Evolutionary conservation across 1,284 basidiomycete species (phyloP).

Genomic region (Quambalaria eucalypti): DNA sequence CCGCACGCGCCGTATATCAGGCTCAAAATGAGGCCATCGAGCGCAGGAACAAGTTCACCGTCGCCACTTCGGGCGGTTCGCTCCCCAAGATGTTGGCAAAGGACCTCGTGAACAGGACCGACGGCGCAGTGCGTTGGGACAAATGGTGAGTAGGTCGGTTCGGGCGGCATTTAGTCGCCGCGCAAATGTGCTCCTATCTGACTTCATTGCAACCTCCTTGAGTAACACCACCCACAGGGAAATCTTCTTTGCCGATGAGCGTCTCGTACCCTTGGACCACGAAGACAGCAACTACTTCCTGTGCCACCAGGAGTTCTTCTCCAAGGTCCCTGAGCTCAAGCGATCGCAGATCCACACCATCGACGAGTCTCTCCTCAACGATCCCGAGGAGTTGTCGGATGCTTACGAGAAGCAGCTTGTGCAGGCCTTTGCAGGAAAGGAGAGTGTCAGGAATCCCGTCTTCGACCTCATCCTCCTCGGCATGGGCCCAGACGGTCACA

Average conservation of each 20-base stretch:
- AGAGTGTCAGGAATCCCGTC: slow-evolving; percentile 42
- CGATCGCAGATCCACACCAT: slow-evolving; percentile 72
- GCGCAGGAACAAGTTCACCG: slow-evolving; percentile 77
- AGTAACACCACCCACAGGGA: no score
- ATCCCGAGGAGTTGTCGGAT: slow-evolving; percentile 73
- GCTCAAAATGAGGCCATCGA: slow-evolving; percentile 81
- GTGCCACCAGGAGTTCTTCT: slow-evolving; percentile 68
- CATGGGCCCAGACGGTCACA: slow-evolving; percentile 70
- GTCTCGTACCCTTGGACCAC: slow-evolving; percentile 83
- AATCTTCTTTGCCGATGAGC: slow-evolving; percentile 95
- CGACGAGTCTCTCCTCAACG: slow-evolving; percentile 59
- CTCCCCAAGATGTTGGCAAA: slow-evolving; percentile 70
- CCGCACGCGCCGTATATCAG: slow-evolving; percentile 2
- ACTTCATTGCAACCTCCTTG: neutral
- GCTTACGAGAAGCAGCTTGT: slow-evolving; percentile 88
- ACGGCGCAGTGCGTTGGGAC: slow-evolving; percentile 74
- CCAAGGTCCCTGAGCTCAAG: slow-evolving; percentile 69
- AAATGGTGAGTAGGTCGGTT: slow-evolving; percentile 64
- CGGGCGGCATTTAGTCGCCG: neutral
- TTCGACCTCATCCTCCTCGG: slow-evolving; percentile 47
- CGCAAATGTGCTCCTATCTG: neutral
- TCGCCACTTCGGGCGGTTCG: slow-evolving; percentile 88
- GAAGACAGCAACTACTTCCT: slow-evolving; percentile 82
- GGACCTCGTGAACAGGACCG: slow-evolving; percentile 60
- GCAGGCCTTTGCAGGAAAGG: slow-evolving; percentile 58